Percentiles rank a stretch among this genome's conserved stretches.
phyloP scores from a whole-genome alignment of 257 asterid genomes.

The Solanum pennellii region DNA sequence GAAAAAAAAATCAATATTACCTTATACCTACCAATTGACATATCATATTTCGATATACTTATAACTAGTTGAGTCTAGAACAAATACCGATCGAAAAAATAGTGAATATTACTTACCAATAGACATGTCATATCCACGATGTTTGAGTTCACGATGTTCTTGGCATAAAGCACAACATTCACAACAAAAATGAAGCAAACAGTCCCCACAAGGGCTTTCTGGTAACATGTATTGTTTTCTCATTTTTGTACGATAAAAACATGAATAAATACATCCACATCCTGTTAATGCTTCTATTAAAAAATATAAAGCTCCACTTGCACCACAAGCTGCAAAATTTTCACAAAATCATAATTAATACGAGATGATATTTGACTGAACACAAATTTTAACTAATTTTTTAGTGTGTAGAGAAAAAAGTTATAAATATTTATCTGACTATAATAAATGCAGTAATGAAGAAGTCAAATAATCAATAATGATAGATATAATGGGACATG shows the following conservation, averaged over 20 bases:
- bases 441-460: neutral
- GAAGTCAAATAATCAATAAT: neutral
- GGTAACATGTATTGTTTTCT: conserved; percentile 3
- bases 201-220: conserved; percentile 7
- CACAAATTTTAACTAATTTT: accelerated
- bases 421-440: neutral
- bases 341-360: neutral
- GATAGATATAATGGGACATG: neutral
- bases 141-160: conserved; percentile 18
- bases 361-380: neutral
- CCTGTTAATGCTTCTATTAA: neutral
- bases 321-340: neutral
- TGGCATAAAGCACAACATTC: conserved; percentile 18
- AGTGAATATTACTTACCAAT: neutral
- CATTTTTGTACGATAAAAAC: conserved; percentile 8
- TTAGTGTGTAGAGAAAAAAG: too few species aligned
- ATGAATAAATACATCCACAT: conserved; percentile 10
- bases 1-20: too few species aligned
- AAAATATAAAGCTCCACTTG: conserved; percentile 4
- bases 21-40: too few species aligned
- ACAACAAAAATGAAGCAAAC: conserved; percentile 14
- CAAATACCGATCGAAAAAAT: too few species aligned
- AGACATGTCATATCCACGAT: conserved; percentile 11
- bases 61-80: too few species aligned
- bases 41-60: neutral